Conservation (phyloP, 2,329 filamentous ascomycete genomes). For the Penicillium sp. region DNA sequence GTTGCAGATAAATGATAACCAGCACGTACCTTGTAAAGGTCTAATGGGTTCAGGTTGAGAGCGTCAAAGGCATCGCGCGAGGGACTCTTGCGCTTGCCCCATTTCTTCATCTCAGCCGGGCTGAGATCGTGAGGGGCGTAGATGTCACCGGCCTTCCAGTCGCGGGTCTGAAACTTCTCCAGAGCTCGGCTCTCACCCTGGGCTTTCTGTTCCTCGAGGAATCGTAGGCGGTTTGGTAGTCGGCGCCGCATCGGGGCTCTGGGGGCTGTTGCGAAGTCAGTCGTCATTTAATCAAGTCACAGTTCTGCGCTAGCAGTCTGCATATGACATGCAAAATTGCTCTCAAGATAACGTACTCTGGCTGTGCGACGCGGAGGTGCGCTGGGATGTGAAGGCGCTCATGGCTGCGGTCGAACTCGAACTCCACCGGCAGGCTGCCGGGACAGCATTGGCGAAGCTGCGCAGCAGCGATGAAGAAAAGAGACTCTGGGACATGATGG, state of each 20-base stretch:
- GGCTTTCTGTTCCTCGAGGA: constrained; percentile 39
- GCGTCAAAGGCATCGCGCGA: constrained; percentile 75
- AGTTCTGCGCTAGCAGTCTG: too few species aligned
- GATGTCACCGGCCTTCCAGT: constrained; percentile 77
- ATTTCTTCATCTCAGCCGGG: constrained; percentile 77
- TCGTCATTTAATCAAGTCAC: background rate
- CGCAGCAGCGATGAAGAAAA: constrained; percentile 32
- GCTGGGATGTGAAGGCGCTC: constrained; percentile 29
- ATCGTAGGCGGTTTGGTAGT: constrained; percentile 33
- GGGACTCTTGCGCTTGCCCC: constrained; percentile 60
- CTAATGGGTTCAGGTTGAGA: constrained; percentile 75
- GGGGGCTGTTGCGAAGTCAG: constrained; percentile 16
- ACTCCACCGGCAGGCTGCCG: constrained; percentile 36
- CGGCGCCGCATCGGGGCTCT: constrained; percentile 28
- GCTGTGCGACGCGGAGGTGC: constrained; percentile 16
- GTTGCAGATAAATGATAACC: background rate
- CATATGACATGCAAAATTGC: background rate
- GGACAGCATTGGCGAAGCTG: constrained; percentile 23
- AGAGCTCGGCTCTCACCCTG: constrained; percentile 41
- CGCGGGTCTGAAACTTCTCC: constrained; percentile 56
- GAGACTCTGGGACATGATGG: constrained; percentile 32
- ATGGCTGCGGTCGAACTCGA: constrained; percentile 38
- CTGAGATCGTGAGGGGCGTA: constrained; percentile 89
- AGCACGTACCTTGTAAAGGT: constrained; percentile 77
- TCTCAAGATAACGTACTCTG: constrained; percentile 19